Conservation (phyloP, 2,329 filamentous ascomycete species). For the Penicillium sp. region DNA sequence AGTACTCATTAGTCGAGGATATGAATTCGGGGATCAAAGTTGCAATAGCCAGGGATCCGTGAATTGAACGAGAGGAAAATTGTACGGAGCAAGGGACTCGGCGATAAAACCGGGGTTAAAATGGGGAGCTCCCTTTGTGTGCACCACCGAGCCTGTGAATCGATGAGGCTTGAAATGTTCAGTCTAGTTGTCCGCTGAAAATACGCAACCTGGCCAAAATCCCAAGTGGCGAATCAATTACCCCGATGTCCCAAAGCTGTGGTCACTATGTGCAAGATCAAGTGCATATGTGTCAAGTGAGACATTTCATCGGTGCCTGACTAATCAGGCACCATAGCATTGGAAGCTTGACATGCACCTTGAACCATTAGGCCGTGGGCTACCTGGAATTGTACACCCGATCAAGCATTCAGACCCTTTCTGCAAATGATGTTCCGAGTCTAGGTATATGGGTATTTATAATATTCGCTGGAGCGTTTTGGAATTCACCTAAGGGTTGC, state of each 20-base stretch:
- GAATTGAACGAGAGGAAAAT: neutral
- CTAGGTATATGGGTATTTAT: too few relatives aligned
- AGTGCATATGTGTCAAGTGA: neutral
- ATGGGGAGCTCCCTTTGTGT: neutral
- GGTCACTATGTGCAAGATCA: neutral
- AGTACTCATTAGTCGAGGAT: slow-evolving; percentile 24
- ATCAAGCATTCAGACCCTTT: too few relatives aligned
- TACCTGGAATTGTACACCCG: too few relatives aligned
- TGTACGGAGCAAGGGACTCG: neutral
- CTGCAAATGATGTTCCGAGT: too few relatives aligned
- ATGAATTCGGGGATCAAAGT: neutral
- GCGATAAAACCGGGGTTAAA: neutral
- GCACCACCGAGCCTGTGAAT: neutral
- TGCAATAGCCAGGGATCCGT: neutral
- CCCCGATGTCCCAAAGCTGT: neutral
- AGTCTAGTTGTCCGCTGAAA: neutral
- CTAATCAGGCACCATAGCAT: neutral
- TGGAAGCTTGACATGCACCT: neutral
- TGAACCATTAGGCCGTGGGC: neutral
- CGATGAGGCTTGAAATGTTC: too few relatives aligned
- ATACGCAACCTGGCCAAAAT: neutral
- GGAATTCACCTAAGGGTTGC: too few relatives aligned
- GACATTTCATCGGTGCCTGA: neutral
- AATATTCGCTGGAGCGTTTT: too few relatives aligned
- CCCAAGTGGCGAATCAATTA: neutral